Base-by-base conservation (phyloP, 768 basidiomycete species). In the Hericium rajendrae region DNA sequence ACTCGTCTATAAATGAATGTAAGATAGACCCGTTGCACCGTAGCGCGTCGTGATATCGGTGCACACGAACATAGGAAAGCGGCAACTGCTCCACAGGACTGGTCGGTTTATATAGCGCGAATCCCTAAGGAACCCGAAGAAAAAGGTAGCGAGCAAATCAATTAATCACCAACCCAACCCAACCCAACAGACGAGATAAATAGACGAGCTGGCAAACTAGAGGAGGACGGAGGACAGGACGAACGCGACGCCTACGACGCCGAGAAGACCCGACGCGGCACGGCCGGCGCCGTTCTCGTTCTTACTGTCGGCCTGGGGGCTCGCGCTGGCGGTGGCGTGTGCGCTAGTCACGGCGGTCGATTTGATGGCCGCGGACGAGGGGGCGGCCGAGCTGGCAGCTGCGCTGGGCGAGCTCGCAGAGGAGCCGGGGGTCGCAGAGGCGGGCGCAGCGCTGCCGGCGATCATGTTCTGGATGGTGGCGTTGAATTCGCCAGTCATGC, bases 401-500 rank as follows among this genome's bases (percentile, higher is more conserved):
- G 69, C 46, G 6, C 69, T 61, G 20, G 72, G 52, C 11, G 77
- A 62, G 1, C 70, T 73, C n/a, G 76, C 77, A 9, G 81, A 74
- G 43, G 83, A 78, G 1, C 84, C 82, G 24, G 58, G 39, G 16
- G 59, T 18, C 10, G 54, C 4, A 1, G 48, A 50, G 15, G 20
- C 6, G 6, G 57, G 0, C 3, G 80, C 78, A 1, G 80, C 74
- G 62, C 82, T 76, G 26, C 83, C 85, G 46, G 74, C 72, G 63
- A 92, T 85, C 66, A 87, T 75, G 5, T 77, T 70, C 54, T 79
- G 74, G 16, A 85, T 68, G 2, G 76, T 61, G 1, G 75, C 62
- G 66, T 76, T 84, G 75, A 91, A 94, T 0, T 66, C 65, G 37
- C 91, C 91, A 3, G 75, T 78, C 91, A 91, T 91, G 57, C 76